These are phyloP conservation scores for Trametes villosa DNA, from an alignment of 768 basidiomycete species.

Conservation along the genomic window DNA sequence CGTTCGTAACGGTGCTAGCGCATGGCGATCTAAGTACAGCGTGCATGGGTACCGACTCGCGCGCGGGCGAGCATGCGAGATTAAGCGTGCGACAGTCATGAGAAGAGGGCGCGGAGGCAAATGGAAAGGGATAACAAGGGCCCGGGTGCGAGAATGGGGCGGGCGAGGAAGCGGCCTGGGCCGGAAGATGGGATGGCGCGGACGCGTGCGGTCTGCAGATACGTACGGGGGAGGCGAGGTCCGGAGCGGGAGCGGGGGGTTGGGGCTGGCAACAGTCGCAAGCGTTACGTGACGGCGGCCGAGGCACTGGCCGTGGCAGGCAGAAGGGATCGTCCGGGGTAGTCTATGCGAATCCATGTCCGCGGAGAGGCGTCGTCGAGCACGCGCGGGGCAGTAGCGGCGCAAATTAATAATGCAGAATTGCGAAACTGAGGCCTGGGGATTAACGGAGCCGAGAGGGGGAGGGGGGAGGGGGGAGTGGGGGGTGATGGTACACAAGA, in stretches of 20 bases:
- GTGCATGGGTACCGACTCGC: neutral
- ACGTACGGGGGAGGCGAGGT: no score
- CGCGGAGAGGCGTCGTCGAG: neutral
- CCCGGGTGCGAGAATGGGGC: no score
- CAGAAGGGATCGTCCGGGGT: neutral
- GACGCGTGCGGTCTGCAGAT: no score
- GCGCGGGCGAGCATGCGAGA: neutral
- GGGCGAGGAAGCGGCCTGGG: no score
- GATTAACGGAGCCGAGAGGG: neutral
- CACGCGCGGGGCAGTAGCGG: neutral
- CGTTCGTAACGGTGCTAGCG: neutral
- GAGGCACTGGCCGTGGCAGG: neutral
- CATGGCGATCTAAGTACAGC: neutral
- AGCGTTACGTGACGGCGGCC: neutral
- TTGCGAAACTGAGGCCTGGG: neutral
- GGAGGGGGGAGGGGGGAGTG: neutral
- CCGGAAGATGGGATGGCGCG: no score
- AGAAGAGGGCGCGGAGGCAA: no score
- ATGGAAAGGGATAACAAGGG: no score
- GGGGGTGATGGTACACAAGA: slow-evolving; percentile 11
- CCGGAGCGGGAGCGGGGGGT: neutral
- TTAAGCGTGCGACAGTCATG: neutral
- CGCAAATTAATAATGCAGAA: neutral
- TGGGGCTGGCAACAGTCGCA: neutral
- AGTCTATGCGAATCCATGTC: slow-evolving; percentile 5